A percentile compares a stretch with the other conserved stretches of the same genome.
Conservation (phyloP, 805 yeast species). For the Nakazawaea sp. region DNA sequence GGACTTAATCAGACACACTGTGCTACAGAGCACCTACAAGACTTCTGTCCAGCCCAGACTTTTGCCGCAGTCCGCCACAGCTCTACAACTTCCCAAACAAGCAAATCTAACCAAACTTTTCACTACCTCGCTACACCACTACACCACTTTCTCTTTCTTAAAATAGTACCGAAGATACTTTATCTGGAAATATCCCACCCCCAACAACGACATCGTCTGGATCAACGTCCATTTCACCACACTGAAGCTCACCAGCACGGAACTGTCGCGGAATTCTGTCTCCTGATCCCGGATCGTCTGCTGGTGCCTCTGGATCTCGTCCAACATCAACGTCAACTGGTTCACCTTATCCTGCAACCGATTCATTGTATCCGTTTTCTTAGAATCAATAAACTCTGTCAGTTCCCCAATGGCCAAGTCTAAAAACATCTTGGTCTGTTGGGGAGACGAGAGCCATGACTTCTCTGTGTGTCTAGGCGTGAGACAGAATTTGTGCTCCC, state of each 20-base stretch:
- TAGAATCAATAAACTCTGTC: slow-evolving; percentile 55
- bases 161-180: slow-evolving; percentile 69
- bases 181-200: slow-evolving; percentile 69
- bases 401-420: slow-evolving; percentile 67
- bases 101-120: no score
- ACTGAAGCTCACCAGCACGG: slow-evolving; percentile 62
- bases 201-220: slow-evolving; percentile 57
- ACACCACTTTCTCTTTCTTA: slow-evolving; percentile 54
- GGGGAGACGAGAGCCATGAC: slow-evolving; percentile 29
- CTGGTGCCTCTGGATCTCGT: slow-evolving; percentile 61
- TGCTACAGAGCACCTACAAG: no score
- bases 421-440: slow-evolving; percentile 61
- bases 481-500: slow-evolving; percentile 75
- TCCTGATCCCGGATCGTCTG: slow-evolving; percentile 67
- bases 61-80: no score
- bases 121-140: no score
- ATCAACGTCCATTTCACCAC: slow-evolving; percentile 71
- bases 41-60: no score
- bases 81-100: no score
- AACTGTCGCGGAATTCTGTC: slow-evolving; percentile 62
- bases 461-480: slow-evolving; percentile 37
- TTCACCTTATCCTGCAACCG: slow-evolving; percentile 52
- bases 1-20: no score
- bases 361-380: slow-evolving; percentile 51
- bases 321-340: slow-evolving; percentile 46